Base-by-base conservation (phyloP, 2,329 filamentous ascomycete genomes). In the Thielaviopsis ethacetica region DNA sequence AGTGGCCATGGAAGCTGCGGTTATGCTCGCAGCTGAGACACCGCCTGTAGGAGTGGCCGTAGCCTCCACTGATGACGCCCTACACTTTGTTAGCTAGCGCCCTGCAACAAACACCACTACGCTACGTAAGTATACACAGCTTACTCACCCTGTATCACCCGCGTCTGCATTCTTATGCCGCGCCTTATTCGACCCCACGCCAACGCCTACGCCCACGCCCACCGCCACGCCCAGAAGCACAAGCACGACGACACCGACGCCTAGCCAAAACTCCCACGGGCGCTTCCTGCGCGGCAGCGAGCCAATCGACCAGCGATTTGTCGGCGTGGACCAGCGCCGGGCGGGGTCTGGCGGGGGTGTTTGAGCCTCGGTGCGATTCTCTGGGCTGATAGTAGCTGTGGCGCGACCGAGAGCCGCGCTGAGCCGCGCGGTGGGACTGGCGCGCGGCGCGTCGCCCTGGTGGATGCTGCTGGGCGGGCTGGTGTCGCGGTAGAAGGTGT, bases 191-290 rank as follows among this genome's bases (percentile, higher is more conserved):
- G 26, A n/a, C 6, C 52, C 60, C 57, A 67, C 61, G 17, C 71
- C 70, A 7, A 74, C 65, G 1, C 71, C 71, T 1, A 72, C 68
- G 0, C 70, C 70, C 5, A 75, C 67, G 3, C 73, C 73, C 2
- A 76, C 67, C 0, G 69, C 72, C 1, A 75, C 66, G 1, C 69
- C 73, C 1, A 73, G 59, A 19, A 70, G 50, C 6, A 74, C 5
- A 10, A 73, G 30, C 6, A 71, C 54, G 0, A 66, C 58, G 4
- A 67, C 55, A 2, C 67, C 63, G 1, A 66, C 63, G 1, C 72
- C 26, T 4, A 73, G 54, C 71, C 70, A 75, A 50, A 75, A 70
- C 38, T 67, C 59, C 26, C 66, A 65, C 57, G 63, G 67, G 56
- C 62, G 66, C 53, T 71, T 38, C 1, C 70, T 26, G 38, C 67